Base-by-base conservation (phyloP, 2,329 filamentous ascomycete genomes). In the Massarina eburnea region DNA sequence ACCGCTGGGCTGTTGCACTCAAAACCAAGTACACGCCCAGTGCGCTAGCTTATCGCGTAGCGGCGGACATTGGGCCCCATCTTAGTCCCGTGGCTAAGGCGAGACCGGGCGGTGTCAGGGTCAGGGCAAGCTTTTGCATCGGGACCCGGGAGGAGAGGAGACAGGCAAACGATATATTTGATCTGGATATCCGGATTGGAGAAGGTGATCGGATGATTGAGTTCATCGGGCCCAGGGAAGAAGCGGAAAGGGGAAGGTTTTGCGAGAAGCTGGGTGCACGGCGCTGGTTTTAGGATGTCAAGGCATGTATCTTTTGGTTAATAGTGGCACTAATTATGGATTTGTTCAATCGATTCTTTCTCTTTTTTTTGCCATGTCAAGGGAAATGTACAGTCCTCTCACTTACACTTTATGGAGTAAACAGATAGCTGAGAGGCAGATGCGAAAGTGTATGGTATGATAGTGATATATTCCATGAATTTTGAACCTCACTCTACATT, bases 111-210 rank as follows among this genome's bases (percentile, higher is more conserved):
- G 74, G 74, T 14, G 68, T 76, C 8, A 61, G 68, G n/a, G 68
- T 77, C 1, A 48, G 74, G 27, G 73, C 71, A 4, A 74, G 73
- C 41, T 76, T 77, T 34, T 75, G 72, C 44, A 48, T 77, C 1
- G 73, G 73, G 0, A 58, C 59, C 2, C 49, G 56, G 10, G 64
- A 55, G 0, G 56, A 64, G 2, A 32, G 45, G 14, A 43, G 57
- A 15, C 48, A 43, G 19, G 64, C 61, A 4, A 66, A 57, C 34
- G 74, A 73, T 15, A 72, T 76, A 6, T 76, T 76, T 24, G 74
- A 77, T 54, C 39, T 76, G 26, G 74, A 77, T 49, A 55, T 77
- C 2, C 42, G 57, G n/a, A 57, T 77, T 38, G 73, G 72, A 0
- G 61, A 39, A 48, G 59, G 61, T 19, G 67, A 73, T 57, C 61